phyloP scores from a whole-genome alignment of 192 early-diverging fungal species.

The Coemansia sp. region DNA sequence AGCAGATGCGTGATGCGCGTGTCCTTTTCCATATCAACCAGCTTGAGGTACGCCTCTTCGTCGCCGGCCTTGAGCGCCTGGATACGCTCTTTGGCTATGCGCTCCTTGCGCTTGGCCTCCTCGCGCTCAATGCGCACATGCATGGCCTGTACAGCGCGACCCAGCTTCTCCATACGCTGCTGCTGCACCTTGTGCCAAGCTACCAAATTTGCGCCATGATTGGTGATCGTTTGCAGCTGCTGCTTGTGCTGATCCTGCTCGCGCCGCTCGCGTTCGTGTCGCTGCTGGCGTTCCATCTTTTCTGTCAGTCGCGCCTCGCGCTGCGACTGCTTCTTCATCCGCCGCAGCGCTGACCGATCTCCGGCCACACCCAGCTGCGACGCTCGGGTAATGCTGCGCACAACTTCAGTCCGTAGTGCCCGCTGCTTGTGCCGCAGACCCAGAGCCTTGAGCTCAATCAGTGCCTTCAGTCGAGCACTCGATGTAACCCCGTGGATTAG shows the following conservation, averaged over 20 bases:
- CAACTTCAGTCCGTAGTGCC: slow-evolving; percentile 69
- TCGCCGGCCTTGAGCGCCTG: slow-evolving; percentile 95
- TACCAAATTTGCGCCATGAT: slow-evolving; percentile 71
- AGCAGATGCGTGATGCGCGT: slow-evolving; percentile 91
- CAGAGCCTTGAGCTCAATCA: slow-evolving; percentile 88
- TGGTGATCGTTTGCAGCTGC: slow-evolving; percentile 70
- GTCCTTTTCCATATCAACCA: slow-evolving; percentile 95
- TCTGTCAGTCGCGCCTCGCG: slow-evolving; percentile 87
- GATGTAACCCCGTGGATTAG: slow-evolving; percentile 26
- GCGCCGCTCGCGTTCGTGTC: slow-evolving; percentile 78
- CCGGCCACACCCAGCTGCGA: slow-evolving; percentile 78
- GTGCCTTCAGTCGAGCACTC: slow-evolving; percentile 67
- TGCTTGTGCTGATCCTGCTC: slow-evolving; percentile 83
- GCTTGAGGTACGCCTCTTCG: slow-evolving; percentile 94
- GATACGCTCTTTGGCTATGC: slow-evolving; percentile 90
- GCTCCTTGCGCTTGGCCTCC: slow-evolving; percentile 84
- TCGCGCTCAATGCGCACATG: slow-evolving; percentile 88
- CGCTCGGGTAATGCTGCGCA: slow-evolving; percentile 65
- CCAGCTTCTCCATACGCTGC: slow-evolving; percentile 68
- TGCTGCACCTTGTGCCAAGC: slow-evolving; percentile 67
- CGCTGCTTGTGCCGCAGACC: slow-evolving; percentile 76
- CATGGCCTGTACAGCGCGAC: slow-evolving; percentile 69
- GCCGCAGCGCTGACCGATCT: slow-evolving; percentile 71
- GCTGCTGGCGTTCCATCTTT: slow-evolving; percentile 83
- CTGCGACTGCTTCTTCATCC: slow-evolving; percentile 79